phyloP scores from a whole-genome alignment of 495 filamentous ascomycete genomes.

The Penicillium crystallinum region DNA sequence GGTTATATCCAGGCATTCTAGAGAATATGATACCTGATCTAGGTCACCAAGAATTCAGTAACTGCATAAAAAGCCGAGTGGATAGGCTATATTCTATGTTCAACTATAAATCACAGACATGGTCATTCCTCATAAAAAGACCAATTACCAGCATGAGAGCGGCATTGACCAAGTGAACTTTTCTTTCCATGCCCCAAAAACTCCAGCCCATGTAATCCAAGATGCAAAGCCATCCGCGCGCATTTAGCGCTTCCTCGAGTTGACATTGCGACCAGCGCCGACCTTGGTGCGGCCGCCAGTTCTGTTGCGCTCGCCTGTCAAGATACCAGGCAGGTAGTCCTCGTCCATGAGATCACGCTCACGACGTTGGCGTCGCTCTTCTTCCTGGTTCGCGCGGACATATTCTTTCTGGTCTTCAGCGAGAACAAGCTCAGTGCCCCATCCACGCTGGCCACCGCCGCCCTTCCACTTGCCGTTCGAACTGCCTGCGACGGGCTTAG shows the following conservation, averaged over 20 bases:
- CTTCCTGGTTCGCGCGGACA: constrained; percentile 53
- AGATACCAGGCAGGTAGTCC: constrained; percentile 81
- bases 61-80: constrained; percentile 12
- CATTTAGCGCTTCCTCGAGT: constrained; percentile 64
- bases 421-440: constrained; percentile 77
- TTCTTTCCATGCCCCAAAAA: constrained; percentile 30
- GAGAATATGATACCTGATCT: constrained; percentile 11
- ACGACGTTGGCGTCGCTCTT: constrained; percentile 53
- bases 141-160: constrained; percentile 7
- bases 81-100: constrained; percentile 17
- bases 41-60: constrained; percentile 1
- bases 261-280: constrained; percentile 82
- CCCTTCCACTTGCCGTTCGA: constrained; percentile 66
- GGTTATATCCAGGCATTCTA: neutral
- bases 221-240: constrained; percentile 17
- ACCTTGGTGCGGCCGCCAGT: constrained; percentile 65
- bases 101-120: constrained; percentile 13
- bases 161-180: constrained; percentile 9
- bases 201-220: constrained; percentile 29
- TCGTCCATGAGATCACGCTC: constrained; percentile 89
- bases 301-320: constrained; percentile 69
- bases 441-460: constrained; percentile 81
- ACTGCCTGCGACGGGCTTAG: constrained; percentile 79
- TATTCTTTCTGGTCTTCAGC: constrained; percentile 98
- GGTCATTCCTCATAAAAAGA: constrained; percentile 18